phyloP scores from a whole-genome alignment of 2,329 filamentous ascomycete genomes.

The Colletotrichum orchidophilum region DNA sequence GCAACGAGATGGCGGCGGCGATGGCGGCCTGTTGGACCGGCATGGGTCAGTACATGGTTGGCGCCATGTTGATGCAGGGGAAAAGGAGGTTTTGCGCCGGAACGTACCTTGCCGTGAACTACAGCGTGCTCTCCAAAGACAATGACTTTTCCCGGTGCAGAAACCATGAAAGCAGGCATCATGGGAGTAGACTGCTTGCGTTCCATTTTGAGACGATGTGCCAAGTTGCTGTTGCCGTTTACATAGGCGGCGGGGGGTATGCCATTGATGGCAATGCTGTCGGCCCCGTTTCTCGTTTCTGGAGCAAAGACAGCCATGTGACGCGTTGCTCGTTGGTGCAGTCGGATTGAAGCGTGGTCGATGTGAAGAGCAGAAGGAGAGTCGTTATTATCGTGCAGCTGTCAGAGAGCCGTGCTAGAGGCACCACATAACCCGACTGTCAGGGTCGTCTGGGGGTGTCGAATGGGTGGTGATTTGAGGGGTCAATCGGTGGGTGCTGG shows the following conservation, averaged over 20 bases:
- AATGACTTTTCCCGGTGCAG: conserved; percentile 97
- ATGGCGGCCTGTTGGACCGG: conserved; percentile 75
- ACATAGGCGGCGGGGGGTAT: conserved; percentile 39
- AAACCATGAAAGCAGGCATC: conserved; percentile 96
- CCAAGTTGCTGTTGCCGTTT: conserved; percentile 47
- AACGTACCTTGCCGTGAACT: conserved; percentile 88
- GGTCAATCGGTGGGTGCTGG: conserved; percentile 28
- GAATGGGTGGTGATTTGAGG: conserved; percentile 11
- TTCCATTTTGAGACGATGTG: conserved; percentile 50
- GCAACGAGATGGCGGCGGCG: conserved; percentile 91
- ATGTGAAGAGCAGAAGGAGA: conserved; percentile 24
- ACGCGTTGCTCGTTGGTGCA: conserved; percentile 31
- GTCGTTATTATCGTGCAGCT: background rate
- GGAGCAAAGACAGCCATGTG: conserved; percentile 40
- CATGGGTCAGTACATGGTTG: background rate
- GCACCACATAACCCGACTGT: background rate
- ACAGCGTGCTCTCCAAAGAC: conserved; percentile 98
- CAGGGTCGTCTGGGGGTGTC: conserved; percentile 5
- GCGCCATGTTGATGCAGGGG: background rate
- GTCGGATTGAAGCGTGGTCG: conserved; percentile 36
- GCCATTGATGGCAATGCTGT: conserved; percentile 38
- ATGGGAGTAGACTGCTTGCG: conserved; percentile 71
- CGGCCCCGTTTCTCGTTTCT: conserved; percentile 43
- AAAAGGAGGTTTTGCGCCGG: conserved; percentile 12
- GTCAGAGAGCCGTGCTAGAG: conserved; percentile 3